Evolutionary conservation across 208 protist species (phyloP), one percentile per base, ranked within the genome.

Genomic region (Endotrypanum monterogeii): DNA sequence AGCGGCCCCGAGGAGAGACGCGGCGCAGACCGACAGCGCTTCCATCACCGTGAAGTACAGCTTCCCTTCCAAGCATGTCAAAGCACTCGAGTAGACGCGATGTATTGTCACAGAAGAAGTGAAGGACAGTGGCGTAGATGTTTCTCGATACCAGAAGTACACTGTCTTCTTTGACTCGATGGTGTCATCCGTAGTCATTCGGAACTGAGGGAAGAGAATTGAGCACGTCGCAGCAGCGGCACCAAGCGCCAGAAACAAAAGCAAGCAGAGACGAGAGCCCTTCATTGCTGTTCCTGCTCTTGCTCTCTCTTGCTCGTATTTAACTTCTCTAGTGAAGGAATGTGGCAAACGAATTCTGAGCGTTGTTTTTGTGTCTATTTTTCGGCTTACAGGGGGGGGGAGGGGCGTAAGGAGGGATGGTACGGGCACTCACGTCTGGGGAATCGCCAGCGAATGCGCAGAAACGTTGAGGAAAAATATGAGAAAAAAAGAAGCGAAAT

Each of bases 111-210:
- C 23, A 0, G 1, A n/a, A 8, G 61, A 25, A 37, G 25, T 9
- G 8, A 6, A 25, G 37, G 70, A 39, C 0, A 25, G 0, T 18
- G 61, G n/a, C 20, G 12, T 41, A n/a, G 52, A 52, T 2, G 67
- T 52, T 52, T 80, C 52, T 20, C 25, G 48, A 67, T 80, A 83
- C 63, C 63, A 77, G 46, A 71, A 67, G 65, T 55, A 71, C 25
- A 77, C 60, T 39, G 35, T 58, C 30, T 60, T 20, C 0, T 52
- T 71, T n/a, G 30, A 32, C 6, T 58, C 25, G 48, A 5, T 18
- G 35, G 3, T 60, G 50, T 7, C 25, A 4, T 23, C 30, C 7
- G 9, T 11, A 9, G 8, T 57, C 39, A 8, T 50, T 20, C 65
- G 61, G 23, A 72, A 80, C 58, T 70, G 58, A 0, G 76, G 76